These are phyloP conservation scores for Leccinum boreale DNA, from an alignment of 768 basidiomycete genomes.

Conservation along the genomic window DNA sequence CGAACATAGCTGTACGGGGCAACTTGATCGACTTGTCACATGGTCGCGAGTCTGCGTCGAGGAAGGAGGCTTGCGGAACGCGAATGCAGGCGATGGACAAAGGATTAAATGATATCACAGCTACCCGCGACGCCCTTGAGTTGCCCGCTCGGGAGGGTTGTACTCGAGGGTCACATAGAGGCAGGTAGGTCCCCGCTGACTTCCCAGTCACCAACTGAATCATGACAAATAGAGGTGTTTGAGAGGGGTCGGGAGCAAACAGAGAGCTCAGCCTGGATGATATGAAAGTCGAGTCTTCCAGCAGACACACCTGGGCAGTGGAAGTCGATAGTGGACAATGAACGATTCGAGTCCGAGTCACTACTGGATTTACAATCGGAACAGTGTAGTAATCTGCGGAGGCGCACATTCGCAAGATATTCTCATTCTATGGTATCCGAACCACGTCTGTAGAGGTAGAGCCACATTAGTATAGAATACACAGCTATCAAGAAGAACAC, in stretches of 20 bases:
- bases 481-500: not conserved
- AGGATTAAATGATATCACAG: too few species aligned
- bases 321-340: not conserved
- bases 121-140: too few species aligned
- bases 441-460: not conserved
- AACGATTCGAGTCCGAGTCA: constrained; percentile 1
- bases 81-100: too few species aligned
- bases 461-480: not conserved
- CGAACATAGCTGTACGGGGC: too few species aligned
- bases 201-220: too few species aligned
- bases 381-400: not conserved
- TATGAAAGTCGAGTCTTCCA: constrained; percentile 65
- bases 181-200: too few species aligned
- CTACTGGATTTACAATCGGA: not conserved
- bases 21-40: too few species aligned
- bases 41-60: too few species aligned
- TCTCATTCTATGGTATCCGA: not conserved
- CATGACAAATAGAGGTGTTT: constrained; percentile 75
- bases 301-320: constrained; percentile 4
- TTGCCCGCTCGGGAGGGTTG: too few species aligned
- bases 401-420: too few species aligned
- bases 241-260: constrained; percentile 50
- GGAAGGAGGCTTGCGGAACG: too few species aligned
- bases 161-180: too few species aligned
- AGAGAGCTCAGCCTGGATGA: constrained; percentile 92